phyloP scores from a whole-genome alignment of 208 protist genomes.

The Leishmania amazonensis region DNA sequence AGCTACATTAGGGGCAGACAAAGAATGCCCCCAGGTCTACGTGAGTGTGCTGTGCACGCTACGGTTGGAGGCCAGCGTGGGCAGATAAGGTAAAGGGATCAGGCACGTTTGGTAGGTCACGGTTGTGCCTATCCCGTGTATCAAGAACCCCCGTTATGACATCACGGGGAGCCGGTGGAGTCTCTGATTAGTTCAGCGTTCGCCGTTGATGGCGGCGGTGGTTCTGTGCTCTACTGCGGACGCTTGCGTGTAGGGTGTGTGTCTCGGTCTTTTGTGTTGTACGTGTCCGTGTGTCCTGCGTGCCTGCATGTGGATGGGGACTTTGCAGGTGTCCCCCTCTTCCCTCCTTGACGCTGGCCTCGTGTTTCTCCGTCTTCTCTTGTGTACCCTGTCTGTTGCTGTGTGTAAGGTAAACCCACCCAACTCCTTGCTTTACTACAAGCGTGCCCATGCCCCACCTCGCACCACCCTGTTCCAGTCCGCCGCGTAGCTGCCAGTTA shows the following conservation, averaged over 20 bases:
- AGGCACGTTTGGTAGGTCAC: neutral
- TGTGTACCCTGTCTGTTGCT: neutral
- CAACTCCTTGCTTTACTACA: neutral
- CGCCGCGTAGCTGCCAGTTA: neutral
- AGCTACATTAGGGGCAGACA: neutral
- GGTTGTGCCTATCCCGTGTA: neutral
- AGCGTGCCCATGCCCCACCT: too few relatives aligned
- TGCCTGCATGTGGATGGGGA: neutral
- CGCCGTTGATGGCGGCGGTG: neutral
- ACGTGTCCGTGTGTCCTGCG: neutral
- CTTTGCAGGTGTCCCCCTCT: neutral
- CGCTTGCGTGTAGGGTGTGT: neutral
- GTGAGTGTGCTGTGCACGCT: neutral
- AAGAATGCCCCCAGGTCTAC: neutral
- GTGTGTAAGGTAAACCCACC: neutral
- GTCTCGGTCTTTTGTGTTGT: neutral
- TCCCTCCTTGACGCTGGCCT: neutral
- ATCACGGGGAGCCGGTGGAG: neutral
- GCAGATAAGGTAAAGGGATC: neutral
- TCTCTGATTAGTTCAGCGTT: neutral
- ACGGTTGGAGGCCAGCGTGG: neutral
- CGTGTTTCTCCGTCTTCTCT: neutral
- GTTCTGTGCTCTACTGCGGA: neutral
- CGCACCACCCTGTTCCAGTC: neutral
- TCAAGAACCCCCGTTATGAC: neutral